A percentile compares a stretch with the other conserved stretches of the same genome.
phyloP scores from a whole-genome alignment of 352 stramenopile species.

The Globisporangium heterothallicum region DNA sequence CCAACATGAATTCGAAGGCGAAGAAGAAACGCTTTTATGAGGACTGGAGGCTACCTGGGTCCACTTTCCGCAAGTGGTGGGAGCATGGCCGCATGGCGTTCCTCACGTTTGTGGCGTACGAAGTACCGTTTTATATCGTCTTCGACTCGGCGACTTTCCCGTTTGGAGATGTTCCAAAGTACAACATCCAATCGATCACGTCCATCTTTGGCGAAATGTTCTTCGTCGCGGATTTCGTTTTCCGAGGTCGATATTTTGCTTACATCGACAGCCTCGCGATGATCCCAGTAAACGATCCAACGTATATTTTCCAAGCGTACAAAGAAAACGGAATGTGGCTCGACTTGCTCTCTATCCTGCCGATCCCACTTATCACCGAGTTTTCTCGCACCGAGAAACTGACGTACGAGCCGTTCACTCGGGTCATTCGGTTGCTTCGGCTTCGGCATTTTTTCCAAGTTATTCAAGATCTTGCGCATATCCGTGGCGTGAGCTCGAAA shows the following conservation, averaged over 20 bases:
- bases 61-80: constrained; percentile 54
- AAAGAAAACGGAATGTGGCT: constrained; percentile 41
- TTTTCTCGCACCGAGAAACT: constrained; percentile 31
- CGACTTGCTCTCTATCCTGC: constrained; percentile 55
- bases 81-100: constrained; percentile 40
- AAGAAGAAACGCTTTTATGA: constrained; percentile 10
- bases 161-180: constrained; percentile 27
- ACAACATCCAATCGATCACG: constrained; percentile 44
- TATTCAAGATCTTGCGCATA: constrained; percentile 52
- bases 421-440: constrained; percentile 44
- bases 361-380: constrained; percentile 45
- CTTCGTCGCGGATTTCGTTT: constrained; percentile 46
- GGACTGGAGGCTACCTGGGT: constrained; percentile 50
- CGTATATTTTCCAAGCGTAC: constrained; percentile 68
- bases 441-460: constrained; percentile 40
- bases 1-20: not conserved
- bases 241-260: constrained; percentile 52
- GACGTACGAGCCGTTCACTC: constrained; percentile 36
- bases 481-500: constrained; percentile 55
- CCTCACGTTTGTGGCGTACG: constrained; percentile 53
- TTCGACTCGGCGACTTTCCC: constrained; percentile 58
- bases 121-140: constrained; percentile 62
- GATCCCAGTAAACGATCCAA: constrained; percentile 52
- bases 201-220: constrained; percentile 52
- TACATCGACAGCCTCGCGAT: constrained; percentile 62